Percentiles rank a stretch among this genome's conserved stretches.
These are phyloP conservation scores for Acanthamoeba lugdunensis DNA, from an alignment of 208 protist species.

Conservation along the genomic window DNA sequence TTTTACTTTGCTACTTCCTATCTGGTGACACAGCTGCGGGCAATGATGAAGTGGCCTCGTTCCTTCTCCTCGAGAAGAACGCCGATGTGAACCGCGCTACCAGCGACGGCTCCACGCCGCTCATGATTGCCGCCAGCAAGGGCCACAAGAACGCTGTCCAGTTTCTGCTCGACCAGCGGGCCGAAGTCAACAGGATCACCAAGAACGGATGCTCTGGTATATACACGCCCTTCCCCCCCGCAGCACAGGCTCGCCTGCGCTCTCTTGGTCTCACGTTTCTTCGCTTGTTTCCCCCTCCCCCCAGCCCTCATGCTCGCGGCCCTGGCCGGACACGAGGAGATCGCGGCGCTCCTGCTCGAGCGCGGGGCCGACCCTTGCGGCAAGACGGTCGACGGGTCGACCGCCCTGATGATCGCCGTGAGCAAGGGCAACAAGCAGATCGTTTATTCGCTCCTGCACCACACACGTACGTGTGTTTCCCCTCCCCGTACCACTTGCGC, in stretches of 20 bases:
- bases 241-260: background rate
- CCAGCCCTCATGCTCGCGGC: slow-evolving; percentile 29
- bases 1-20: background rate
- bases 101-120: slow-evolving; percentile 57
- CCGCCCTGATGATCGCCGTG: slow-evolving; percentile 12
- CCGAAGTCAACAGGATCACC: slow-evolving; percentile 48
- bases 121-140: slow-evolving; percentile 60
- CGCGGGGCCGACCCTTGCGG: slow-evolving; percentile 1
- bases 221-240: background rate
- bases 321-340: slow-evolving; percentile 30
- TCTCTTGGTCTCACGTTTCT: background rate
- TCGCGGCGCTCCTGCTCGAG: background rate
- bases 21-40: background rate
- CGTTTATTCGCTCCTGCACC: background rate
- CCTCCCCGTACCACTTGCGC: too few species aligned
- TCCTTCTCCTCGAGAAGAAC: slow-evolving; percentile 35
- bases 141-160: slow-evolving; percentile 16
- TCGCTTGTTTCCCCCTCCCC: background rate
- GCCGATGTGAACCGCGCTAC: slow-evolving; percentile 27
- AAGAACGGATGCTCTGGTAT: slow-evolving; percentile 55
- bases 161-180: slow-evolving; percentile 2
- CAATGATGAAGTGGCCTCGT: background rate
- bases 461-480: slow-evolving; percentile 42
- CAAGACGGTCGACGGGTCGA: slow-evolving; percentile 51
- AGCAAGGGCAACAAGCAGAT: slow-evolving; percentile 46